Base-by-base conservation (phyloP, 768 basidiomycete genomes). In the Rhizopogon rudus region DNA sequence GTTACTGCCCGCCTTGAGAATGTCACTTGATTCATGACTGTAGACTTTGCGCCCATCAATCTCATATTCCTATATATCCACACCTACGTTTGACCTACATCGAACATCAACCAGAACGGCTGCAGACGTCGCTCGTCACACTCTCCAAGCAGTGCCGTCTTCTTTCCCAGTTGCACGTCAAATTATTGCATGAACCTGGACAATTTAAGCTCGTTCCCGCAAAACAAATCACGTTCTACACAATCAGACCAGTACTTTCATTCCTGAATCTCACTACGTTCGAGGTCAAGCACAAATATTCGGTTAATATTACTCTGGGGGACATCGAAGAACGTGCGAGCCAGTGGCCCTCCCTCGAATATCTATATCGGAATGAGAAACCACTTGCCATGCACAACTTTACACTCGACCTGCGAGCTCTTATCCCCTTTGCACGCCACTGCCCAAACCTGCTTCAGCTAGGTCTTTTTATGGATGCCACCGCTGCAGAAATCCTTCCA, bases 11-110 rank as follows among this genome's bases (percentile, higher is more conserved):
- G 31, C 31, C 31, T 31, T 31, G 31, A 9, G 9, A 5, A 25
- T 25, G 25, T 25, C 25, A 25, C 25, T 25, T 3, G 8, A 31
- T 31, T 31, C 31, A 9, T 31, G 31, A 31, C 6, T 9, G 31
- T 31, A 8, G 9, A 31, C 9, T 81, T 74, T 53, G 71, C 79
- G 0, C 84, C 84, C 0, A 60, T 62, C 5, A 77, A 77, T 40
- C 64, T 87, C 31, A 78, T 75, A 0, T 67, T 67, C 14, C 67
- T 87, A 6, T 81, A 78, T 59, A 57, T 86, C 44, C 81, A 83
- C 57, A 75, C 79, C 2, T 70, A 75, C 25, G 59, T n/a, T n/a
- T n/a, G n/a, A n/a, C n/a, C n/a, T n/a, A n/a, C n/a, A n/a, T 70
- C 2, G 60, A 74, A 13, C 78, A 82, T 25, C 25, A 25, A 25